Base-by-base conservation (phyloP, 495 filamentous ascomycete species). In the Aeminium ludgeri region DNA sequence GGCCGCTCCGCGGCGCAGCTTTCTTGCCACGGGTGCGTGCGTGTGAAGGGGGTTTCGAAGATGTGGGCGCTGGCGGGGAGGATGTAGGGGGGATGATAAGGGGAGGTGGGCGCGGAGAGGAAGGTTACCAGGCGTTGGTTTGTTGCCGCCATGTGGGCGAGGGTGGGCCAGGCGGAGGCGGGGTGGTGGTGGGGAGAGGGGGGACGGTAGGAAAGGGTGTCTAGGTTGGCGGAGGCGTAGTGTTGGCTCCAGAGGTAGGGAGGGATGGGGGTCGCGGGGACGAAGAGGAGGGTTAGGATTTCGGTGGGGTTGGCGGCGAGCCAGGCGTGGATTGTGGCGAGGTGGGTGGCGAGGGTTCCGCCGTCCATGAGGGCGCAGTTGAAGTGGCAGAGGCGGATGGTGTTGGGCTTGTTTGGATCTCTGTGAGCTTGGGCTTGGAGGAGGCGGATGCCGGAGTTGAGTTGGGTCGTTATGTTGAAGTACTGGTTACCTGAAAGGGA, bases 311-410 rank as follows among this genome's bases (percentile, higher is more conserved):
- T 38, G n/a, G 28, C 20, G 2, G 38, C 34, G 10, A 48, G 40
- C 12, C 34, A 48, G 4, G 1, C 27, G 19, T 44, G 44, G 16
- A 36, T 32, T 4, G 11, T 20, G 4, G 32, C 13, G 13, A 48
- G 41, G 20, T 48, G 41, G 8, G 33, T 41, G 3, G 12, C 20
- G 5, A 48, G 41, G 20, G 17, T 44, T 1, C 45, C 45, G 19
- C 45, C 45, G 30, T 48, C 45, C 40, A 48, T 48, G n/a, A 48
- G 28, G 19, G 41, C 45, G 45, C 45, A 48, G 35, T 43, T 43
- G 34, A 39, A 48, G 34, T 48, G 45, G 23, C 45, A 48, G 10
- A 48, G 41, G 10, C 41, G 43, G 18, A 48, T 48, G 17, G 44
- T 19, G 6, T 16, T 11, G 3, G 32, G 13, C 16, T 35, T 41